Conservation (phyloP, 1,139 yeast genomes). For the Yamadazyma oceani region DNA sequence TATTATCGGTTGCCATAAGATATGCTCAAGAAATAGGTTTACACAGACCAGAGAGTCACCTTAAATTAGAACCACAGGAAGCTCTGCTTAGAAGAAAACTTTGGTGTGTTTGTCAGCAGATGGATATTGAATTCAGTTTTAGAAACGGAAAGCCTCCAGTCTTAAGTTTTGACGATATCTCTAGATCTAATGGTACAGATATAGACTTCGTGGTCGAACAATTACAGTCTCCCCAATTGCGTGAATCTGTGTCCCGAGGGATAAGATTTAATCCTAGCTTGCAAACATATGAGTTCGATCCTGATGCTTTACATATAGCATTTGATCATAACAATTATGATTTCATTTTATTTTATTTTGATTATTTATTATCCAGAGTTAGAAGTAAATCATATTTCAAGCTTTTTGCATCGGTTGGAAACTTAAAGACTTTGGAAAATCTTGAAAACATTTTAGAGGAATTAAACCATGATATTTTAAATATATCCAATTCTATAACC, state of each 20-base stretch:
- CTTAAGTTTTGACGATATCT: slow-evolving; percentile 46
- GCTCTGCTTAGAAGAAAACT: slow-evolving; percentile 36
- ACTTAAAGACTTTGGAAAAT: slow-evolving; percentile 17
- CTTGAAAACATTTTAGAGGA: slow-evolving; percentile 20
- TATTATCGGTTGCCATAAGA: slow-evolving; percentile 54
- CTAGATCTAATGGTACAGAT: slow-evolving; percentile 8
- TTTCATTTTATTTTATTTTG: slow-evolving; percentile 9
- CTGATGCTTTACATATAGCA: slow-evolving; percentile 6
- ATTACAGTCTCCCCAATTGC: background rate
- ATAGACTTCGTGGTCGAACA: slow-evolving; percentile 6
- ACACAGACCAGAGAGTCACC: slow-evolving; percentile 55
- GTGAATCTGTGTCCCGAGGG: slow-evolving; percentile 1
- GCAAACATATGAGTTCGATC: slow-evolving; percentile 12
- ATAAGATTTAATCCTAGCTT: slow-evolving; percentile 4
- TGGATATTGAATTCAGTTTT: slow-evolving; percentile 56
- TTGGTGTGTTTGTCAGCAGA: slow-evolving; percentile 56
- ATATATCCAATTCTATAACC: slow-evolving; percentile 15
- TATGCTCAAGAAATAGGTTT: slow-evolving; percentile 67
- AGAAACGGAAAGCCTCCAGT: slow-evolving; percentile 62
- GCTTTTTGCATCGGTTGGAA: slow-evolving; percentile 29
- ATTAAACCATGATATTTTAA: slow-evolving; percentile 23
- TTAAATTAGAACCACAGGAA: slow-evolving; percentile 36
- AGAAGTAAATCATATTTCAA: slow-evolving; percentile 29
- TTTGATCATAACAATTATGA: slow-evolving; percentile 4
- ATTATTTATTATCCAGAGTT: slow-evolving; percentile 24